phyloP scores from a whole-genome alignment of 306 rosid species.

The Urtica urens region DNA sequence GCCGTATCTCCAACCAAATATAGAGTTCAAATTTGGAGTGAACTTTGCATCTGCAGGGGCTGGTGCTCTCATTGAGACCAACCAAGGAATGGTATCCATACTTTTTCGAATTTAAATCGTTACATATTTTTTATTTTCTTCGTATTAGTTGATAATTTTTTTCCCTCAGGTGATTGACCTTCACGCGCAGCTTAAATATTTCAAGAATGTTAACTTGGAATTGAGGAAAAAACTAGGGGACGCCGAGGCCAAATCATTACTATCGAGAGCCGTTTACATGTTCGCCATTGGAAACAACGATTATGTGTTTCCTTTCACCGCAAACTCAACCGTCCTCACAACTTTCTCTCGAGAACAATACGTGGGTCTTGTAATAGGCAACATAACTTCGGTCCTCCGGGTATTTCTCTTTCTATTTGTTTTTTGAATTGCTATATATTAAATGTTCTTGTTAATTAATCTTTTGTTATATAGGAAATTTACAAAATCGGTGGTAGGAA shows the following conservation, averaged over 20 bases:
- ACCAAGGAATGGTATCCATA: slow-evolving; percentile 20
- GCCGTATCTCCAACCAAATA: slow-evolving; percentile 23
- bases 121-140: not conserved
- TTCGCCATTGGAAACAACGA: slow-evolving; percentile 31
- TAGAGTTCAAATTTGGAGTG: slow-evolving; percentile 16
- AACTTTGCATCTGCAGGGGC: slow-evolving; percentile 35
- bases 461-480: slow-evolving; percentile 17
- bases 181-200: slow-evolving; percentile 19
- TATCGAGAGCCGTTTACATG: slow-evolving; percentile 28
- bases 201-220: slow-evolving; percentile 17
- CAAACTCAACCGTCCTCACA: slow-evolving; percentile 13
- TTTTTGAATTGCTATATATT: not conserved
- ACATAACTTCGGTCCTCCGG: slow-evolving; percentile 17
- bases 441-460: no score
- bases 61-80: slow-evolving; percentile 20
- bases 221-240: slow-evolving; percentile 19
- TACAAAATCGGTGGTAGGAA: slow-evolving; percentile 34
- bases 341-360: slow-evolving; percentile 9
- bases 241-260: slow-evolving; percentile 13
- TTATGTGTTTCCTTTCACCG: slow-evolving; percentile 9
- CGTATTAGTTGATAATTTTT: not conserved
- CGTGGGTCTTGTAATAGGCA: slow-evolving; percentile 25
- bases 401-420: slow-evolving; percentile 1
- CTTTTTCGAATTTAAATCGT: not conserved
- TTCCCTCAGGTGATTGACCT: slow-evolving; percentile 21